Conservation (phyloP, 768 basidiomycete genomes). For the Lentinula edodes region DNA sequence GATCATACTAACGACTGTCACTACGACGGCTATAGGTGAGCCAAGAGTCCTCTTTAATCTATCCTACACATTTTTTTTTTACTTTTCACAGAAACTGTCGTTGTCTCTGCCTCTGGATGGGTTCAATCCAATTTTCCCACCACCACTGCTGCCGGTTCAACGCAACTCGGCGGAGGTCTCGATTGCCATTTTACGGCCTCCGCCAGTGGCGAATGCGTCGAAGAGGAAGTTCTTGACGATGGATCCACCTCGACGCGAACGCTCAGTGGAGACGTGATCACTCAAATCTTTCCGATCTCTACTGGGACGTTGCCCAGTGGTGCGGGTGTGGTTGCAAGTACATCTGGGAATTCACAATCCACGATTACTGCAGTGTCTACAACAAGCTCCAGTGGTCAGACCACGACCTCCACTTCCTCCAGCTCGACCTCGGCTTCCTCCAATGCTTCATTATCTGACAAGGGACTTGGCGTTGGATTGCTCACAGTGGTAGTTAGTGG, state of each 20-base stretch:
- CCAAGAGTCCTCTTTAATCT: neutral
- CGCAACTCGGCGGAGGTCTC: neutral
- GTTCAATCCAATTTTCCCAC: neutral
- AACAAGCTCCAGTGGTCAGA: neutral
- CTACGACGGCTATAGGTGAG: neutral
- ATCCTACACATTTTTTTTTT: too few species aligned
- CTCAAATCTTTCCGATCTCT: neutral
- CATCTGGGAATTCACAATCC: neutral
- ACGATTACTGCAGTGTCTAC: neutral
- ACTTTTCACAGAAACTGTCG: neutral
- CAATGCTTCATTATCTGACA: neutral
- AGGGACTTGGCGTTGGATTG: neutral
- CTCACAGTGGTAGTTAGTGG: neutral
- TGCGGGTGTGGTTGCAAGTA: neutral
- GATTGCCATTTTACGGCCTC: neutral
- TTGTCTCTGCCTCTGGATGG: constrained; percentile 1
- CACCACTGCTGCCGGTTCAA: neutral
- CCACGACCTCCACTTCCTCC: neutral
- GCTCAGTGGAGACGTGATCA: neutral
- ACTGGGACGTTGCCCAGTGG: neutral
- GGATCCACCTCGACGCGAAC: neutral
- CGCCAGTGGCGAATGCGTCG: neutral
- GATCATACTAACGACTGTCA: neutral
- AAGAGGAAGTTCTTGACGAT: neutral
- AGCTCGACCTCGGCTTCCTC: neutral